phyloP scores from a whole-genome alignment of 352 stramenopile species.

The Globisporangium viniferum region DNA sequence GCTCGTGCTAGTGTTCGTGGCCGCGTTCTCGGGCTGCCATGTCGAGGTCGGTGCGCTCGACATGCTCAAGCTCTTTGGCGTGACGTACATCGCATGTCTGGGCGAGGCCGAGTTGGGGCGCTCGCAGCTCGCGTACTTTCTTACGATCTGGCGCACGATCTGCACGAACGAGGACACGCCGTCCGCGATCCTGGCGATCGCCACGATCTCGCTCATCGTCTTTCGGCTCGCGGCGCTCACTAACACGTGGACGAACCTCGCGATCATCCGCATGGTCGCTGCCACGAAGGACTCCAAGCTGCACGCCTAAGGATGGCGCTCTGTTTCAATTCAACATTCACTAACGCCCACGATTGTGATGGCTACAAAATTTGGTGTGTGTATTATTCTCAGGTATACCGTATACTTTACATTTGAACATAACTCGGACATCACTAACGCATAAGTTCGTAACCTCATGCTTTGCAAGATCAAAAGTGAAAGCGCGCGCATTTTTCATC shows the following conservation, averaged over 20 bases:
- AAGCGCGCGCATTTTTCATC: too few species aligned
- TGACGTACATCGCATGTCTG: conserved; percentile 40
- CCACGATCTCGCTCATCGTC: conserved; percentile 41
- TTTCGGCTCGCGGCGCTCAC: conserved; percentile 38
- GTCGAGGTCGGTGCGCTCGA: conserved; percentile 27
- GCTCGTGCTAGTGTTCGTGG: conserved; percentile 45
- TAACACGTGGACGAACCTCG: conserved; percentile 51
- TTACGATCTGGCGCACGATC: conserved; percentile 52
- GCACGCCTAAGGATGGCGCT: conserved; percentile 1
- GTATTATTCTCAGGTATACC: too few species aligned
- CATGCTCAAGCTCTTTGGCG: conserved; percentile 41
- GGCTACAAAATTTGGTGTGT: too few species aligned
- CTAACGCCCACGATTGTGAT: too few species aligned
- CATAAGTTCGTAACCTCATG: too few species aligned
- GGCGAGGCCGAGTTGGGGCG: conserved; percentile 45
- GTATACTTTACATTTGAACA: too few species aligned
- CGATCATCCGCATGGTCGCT: conserved; percentile 59
- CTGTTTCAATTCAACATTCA: too few species aligned
- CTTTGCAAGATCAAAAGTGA: too few species aligned
- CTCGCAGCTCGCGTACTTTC: conserved; percentile 47
- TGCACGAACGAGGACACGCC: conserved; percentile 45
- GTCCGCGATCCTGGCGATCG: conserved; percentile 37
- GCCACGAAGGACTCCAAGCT: conserved; percentile 35
- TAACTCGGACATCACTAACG: too few species aligned
- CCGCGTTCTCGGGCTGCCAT: conserved; percentile 47